phyloP scores from a whole-genome alignment of 148 eudicot species.

The Selenicereus undatus region DNA sequence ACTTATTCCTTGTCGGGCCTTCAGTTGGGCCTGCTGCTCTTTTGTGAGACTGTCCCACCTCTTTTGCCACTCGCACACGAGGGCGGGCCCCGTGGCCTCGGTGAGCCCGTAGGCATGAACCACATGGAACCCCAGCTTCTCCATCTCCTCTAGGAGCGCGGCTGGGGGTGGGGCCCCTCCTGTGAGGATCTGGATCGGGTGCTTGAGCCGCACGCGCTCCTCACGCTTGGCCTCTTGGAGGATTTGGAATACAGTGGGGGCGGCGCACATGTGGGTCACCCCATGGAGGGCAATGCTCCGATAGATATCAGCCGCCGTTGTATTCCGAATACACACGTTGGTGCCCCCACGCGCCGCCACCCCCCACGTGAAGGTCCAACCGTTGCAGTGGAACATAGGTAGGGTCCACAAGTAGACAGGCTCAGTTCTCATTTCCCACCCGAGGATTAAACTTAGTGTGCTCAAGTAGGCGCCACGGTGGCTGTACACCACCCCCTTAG shows the following conservation, averaged over 20 bases:
- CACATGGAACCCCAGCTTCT: constrained; percentile 62
- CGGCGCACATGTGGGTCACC: constrained; percentile 91
- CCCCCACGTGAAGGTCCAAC: constrained; percentile 99
- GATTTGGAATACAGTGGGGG: constrained; percentile 67
- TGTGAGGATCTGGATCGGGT: constrained; percentile 53
- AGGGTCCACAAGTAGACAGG: constrained; percentile 85
- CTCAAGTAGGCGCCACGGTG: constrained; percentile 87
- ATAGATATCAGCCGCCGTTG: constrained; percentile 57
- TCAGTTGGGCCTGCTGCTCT: constrained; percentile 34
- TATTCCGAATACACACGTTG: constrained; percentile 75
- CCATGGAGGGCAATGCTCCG: constrained; percentile 40
- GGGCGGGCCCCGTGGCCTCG: constrained; percentile 85
- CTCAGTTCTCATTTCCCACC: constrained; percentile 77
- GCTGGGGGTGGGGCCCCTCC: constrained; percentile 95
- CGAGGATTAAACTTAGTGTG: constrained; percentile 63
- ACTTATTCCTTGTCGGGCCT: constrained; percentile 75
- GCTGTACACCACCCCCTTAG: constrained; percentile 84
- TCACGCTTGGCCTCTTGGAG: constrained; percentile 49
- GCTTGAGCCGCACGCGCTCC: constrained; percentile 27
- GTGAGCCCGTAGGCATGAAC: constrained; percentile 89
- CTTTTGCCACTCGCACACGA: constrained; percentile 79
- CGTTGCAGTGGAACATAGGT: constrained; percentile 98
- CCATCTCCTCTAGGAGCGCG: constrained; percentile 46
- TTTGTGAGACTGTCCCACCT: constrained; percentile 55
- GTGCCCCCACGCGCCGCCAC: constrained; percentile 92